Evolutionary conservation across 2,329 filamentous ascomycete genomes (phyloP), one percentile per base, ranked within the genome.

Genomic region (Anthostomella pinea): DNA sequence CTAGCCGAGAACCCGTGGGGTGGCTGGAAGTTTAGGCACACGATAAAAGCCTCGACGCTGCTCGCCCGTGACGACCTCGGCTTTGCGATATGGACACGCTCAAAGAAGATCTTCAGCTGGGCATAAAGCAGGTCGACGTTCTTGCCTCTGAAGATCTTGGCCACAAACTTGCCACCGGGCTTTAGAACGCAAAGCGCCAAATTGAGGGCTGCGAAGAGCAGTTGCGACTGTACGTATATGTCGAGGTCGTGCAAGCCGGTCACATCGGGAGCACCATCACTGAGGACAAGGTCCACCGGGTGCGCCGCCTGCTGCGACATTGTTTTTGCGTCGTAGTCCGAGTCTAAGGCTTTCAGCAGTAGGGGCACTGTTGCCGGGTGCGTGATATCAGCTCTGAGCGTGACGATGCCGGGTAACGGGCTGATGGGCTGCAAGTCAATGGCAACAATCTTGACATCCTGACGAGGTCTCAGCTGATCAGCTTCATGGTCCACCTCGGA

Each of bases 341-440:
- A 79, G 52, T 96, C 89, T 15, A 98, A 73, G 1, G 91, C 89
- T 46, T 82, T 79, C 16, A 97, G 77, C 14, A 98, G 77, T 4
- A 95, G 77, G 6, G 91, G 90, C 20, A 97, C 87, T 0, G 93
- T 98, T 3, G 89, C 90, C 0, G 93, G 91, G 62, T 98, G 93
- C 7, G 93, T 98, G 52, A 98, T 98, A 60, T 98, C 93, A 31
- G 93, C 93, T 56, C 90, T 85, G 10, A 98, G 75, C 8, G 87
- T 95, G 22, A 84, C 87, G 60, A 98, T 95, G 42, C 93, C 93
- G 17, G 93, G 85, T 4, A 98, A 74, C 5, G 91, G 88, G 44
- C 86, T 88, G 77, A 98, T 98, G 24, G 93, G 93, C 61, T 98
- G 93, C 22, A 98, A 70, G 57, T 98, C 93, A 39, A 98, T 94